These are phyloP conservation scores for Celoporthe dispersa DNA, from an alignment of 2,329 filamentous ascomycete genomes.

Conservation along the genomic window DNA sequence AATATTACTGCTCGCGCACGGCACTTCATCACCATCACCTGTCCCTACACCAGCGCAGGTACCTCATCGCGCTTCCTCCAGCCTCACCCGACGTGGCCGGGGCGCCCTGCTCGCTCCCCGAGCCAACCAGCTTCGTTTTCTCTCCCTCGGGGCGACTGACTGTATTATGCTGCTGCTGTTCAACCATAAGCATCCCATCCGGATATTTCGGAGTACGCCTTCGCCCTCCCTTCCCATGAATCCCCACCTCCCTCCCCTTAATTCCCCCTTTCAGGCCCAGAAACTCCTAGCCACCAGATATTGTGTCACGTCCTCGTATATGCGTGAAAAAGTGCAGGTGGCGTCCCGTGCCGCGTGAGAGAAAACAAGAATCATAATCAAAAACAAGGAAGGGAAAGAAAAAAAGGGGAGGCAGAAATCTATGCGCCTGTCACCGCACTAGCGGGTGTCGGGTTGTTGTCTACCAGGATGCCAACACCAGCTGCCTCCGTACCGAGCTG, in stretches of 20 bases:
- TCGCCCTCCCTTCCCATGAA: neutral
- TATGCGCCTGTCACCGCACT: slow-evolving; percentile 9
- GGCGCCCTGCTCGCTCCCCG: neutral
- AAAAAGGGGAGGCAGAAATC: neutral
- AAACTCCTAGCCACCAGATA: neutral
- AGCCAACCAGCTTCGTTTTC: neutral
- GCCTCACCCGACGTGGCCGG: neutral
- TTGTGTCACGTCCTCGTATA: neutral
- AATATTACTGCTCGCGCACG: neutral
- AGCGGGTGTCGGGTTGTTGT: slow-evolving; percentile 38
- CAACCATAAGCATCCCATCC: neutral
- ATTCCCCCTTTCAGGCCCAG: neutral
- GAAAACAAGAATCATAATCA: neutral
- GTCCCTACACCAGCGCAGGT: neutral
- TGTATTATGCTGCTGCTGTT: neutral
- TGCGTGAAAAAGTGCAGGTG: neutral
- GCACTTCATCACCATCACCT: neutral
- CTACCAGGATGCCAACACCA: slow-evolving; percentile 46
- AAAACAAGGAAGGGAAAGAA: neutral
- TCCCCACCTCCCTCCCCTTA: neutral
- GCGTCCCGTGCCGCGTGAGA: too few relatives aligned
- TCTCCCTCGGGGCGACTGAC: too few relatives aligned
- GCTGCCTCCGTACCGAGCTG: slow-evolving; percentile 47
- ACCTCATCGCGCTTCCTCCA: neutral
- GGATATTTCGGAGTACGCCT: neutral